Evolutionary conservation across 2,329 filamentous ascomycete genomes (phyloP), one percentile per base, ranked within the genome.

Genomic region (Bipolaris gigantea): DNA sequence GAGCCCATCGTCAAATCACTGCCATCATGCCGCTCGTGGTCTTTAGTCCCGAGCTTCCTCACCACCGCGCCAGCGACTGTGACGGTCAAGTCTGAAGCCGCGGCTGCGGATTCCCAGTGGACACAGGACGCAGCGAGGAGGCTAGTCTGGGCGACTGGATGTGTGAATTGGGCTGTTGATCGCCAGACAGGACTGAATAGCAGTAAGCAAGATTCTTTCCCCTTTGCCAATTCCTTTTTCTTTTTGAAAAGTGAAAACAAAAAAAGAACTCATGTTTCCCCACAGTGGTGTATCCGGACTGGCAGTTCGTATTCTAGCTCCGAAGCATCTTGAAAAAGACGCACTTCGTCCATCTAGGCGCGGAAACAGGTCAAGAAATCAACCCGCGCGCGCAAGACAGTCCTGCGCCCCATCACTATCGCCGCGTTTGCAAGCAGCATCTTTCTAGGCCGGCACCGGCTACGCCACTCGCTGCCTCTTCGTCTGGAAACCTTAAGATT

Each of bases 81-180:
- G 19, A 69, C 71, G 39, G 77, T 80, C 11, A 75, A 66, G 2
- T 48, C 56, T 7, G 69, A 70, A 25, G 73, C 76, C 16, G 75
- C 76, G 8, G 49, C 62, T 32, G 27, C 57, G 52, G 66, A 81
- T 60, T 69, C 68, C 50, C 38, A 59, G 1, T 76, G 66, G 63
- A 75, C 80, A 25, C 77, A 83, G 45, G 41, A 59, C 0, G 73
- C 75, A 47, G 75, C 76, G 0, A 76, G 71, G 41, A 69, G 70
- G 33, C 62, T 82, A 1, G 80, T 83, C 0, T 83, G 79, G 78
- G 66, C 73, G 0, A 76, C 75, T 1, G 80, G 81, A 0, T 83
- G 81, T 56, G 77, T 75, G 1, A 79, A 75, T n/a, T 83, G 81
- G 81, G 80, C 76, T 3, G 71, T 83, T 2, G 77, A 83, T 53